Percentiles rank a stretch among this genome's conserved stretches.
Evolutionary conservation across 2,329 filamentous ascomycete genomes (phyloP).

Genomic region (Epicoccum sorghinum): DNA sequence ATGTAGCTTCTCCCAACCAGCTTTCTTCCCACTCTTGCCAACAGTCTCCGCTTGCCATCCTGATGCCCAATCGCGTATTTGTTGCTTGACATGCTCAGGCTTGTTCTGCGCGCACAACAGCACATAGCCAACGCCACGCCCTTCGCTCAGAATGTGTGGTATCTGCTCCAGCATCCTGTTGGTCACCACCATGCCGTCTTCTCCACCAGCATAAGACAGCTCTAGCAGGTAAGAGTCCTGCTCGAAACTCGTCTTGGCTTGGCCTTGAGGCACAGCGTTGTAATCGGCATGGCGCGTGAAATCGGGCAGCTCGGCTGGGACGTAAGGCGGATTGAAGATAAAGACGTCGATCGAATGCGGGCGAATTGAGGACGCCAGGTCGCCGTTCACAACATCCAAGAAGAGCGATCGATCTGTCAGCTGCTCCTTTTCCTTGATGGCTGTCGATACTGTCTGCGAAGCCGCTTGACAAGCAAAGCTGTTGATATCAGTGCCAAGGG

Average conservation of each 20-base stretch:
- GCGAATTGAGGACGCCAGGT: slow-evolving; percentile 70
- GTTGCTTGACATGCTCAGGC: slow-evolving; percentile 73
- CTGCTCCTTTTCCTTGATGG: slow-evolving; percentile 48
- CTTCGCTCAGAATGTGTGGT: slow-evolving; percentile 65
- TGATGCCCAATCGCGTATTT: slow-evolving; percentile 63
- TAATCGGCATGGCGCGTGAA: slow-evolving; percentile 49
- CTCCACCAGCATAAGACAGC: slow-evolving; percentile 86
- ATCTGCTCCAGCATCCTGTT: slow-evolving; percentile 75
- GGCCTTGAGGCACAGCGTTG: slow-evolving; percentile 32
- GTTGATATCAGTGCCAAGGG: slow-evolving; percentile 84
- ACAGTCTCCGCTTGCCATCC: slow-evolving; percentile 80
- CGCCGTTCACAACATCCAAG: slow-evolving; percentile 70
- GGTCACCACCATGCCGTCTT: slow-evolving; percentile 93
- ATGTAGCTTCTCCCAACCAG: slow-evolving; percentile 92
- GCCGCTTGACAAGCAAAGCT: slow-evolving; percentile 81
- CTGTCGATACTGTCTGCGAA: slow-evolving; percentile 66
- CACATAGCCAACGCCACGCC: slow-evolving; percentile 82
- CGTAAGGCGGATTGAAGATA: slow-evolving; percentile 97
- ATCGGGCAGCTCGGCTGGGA: slow-evolving; percentile 79
- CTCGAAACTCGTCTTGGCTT: slow-evolving; percentile 63
- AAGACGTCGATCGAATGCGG: slow-evolving; percentile 74
- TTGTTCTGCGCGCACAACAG: slow-evolving; percentile 90
- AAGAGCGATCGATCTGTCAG: slow-evolving; percentile 51
- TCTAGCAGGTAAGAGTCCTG: slow-evolving; percentile 82
- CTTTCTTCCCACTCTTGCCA: slow-evolving; percentile 81